Percentiles rank a stretch among this genome's conserved stretches.
phyloP scores from a whole-genome alignment of 768 basidiomycete genomes.

The Gloeophyllum trabeum region DNA sequence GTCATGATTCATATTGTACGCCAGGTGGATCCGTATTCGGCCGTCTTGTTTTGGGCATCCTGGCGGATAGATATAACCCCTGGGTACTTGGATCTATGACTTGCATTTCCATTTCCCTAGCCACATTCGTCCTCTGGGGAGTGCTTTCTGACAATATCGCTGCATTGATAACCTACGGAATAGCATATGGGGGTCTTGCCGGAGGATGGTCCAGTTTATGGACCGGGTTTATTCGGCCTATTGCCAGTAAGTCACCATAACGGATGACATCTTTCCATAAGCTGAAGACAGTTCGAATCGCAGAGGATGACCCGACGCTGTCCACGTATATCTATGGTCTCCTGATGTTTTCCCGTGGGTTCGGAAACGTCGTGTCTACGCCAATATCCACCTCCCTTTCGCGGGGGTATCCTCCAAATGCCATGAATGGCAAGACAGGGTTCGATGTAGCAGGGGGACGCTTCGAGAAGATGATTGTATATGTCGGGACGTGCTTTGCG shows the following conservation, averaged over 20 bases:
- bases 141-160: conserved; percentile 13
- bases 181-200: conserved; percentile 16
- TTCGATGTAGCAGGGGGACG: conserved; percentile 17
- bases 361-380: conserved; percentile 20
- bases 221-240: conserved; percentile 14
- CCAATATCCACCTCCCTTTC: conserved; percentile 14
- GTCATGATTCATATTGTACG: background rate
- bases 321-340: conserved; percentile 15
- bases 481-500: conserved; percentile 20
- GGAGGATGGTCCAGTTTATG: conserved; percentile 18
- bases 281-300: background rate
- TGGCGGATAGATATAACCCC: conserved; percentile 17
- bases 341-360: conserved; percentile 15
- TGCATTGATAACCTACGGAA: conserved; percentile 14
- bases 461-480: conserved; percentile 18
- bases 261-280: background rate
- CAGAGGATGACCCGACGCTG: conserved; percentile 16
- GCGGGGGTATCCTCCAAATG: background rate
- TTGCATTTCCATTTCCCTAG: conserved; percentile 11
- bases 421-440: conserved; percentile 9
- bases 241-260: conserved; percentile 13
- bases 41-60: conserved; percentile 15
- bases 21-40: conserved; percentile 12
- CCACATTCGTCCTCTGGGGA: conserved; percentile 21
- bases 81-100: conserved; percentile 10